Conservation (phyloP, 352 stramenopile species). For the Phytopythium boreale region DNA sequence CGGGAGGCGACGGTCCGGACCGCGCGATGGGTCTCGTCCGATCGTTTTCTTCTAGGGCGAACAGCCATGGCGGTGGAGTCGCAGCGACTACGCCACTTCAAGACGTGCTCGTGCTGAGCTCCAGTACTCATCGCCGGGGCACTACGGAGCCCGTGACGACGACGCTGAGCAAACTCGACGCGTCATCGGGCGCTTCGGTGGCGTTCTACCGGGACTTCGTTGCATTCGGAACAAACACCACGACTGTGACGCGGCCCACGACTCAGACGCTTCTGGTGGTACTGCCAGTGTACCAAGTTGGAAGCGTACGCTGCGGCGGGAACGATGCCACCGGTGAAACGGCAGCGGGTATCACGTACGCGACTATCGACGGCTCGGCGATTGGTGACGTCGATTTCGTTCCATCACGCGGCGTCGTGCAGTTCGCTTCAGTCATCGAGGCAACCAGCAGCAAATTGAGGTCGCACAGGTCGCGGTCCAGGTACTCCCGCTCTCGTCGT, state of each 20-base stretch:
- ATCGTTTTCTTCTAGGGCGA: not conserved
- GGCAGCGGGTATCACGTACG: constrained; percentile 3
- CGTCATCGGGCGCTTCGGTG: not conserved
- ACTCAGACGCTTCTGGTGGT: constrained; percentile 13
- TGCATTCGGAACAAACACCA: constrained; percentile 8
- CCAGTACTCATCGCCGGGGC: not conserved
- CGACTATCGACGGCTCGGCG: constrained; percentile 1
- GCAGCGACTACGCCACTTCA: not conserved
- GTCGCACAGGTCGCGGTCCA: constrained; percentile 5
- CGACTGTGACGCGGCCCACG: constrained; percentile 2
- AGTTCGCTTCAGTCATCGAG: not conserved
- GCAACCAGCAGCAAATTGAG: not conserved
- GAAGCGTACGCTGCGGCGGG: not conserved
- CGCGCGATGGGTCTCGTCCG: constrained; percentile 1
- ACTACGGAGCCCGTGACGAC: not conserved
- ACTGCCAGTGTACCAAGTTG: constrained; percentile 14
- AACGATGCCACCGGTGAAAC: not conserved
- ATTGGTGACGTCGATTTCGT: constrained; percentile 3
- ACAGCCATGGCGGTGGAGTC: not conserved
- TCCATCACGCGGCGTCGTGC: not conserved
- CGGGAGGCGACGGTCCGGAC: not conserved
- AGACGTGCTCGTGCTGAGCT: constrained; percentile 7
- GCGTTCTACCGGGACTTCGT: constrained; percentile 12
- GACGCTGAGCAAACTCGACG: not conserved
- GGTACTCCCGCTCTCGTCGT: not conserved